Conservation (phyloP, 2,329 filamentous ascomycete genomes). For the Cadophora sp. region DNA sequence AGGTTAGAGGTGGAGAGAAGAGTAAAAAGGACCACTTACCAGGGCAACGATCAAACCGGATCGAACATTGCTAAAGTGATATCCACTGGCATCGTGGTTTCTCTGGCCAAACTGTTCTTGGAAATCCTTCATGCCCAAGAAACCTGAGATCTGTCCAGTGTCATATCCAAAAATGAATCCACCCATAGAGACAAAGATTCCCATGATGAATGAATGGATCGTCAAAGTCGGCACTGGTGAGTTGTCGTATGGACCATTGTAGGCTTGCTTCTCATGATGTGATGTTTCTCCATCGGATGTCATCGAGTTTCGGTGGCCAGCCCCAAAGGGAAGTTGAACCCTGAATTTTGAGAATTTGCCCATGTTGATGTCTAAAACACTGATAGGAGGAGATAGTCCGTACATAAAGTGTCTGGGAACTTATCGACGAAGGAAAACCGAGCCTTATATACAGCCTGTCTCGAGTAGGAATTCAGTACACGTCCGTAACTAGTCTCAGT, state of each 20-base stretch:
- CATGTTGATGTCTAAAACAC: slow-evolving; percentile 26
- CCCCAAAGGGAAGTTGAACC: slow-evolving; percentile 23
- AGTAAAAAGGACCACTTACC: slow-evolving; percentile 51
- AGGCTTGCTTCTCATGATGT: slow-evolving; percentile 29
- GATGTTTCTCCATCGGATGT: slow-evolving; percentile 26
- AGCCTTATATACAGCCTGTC: slow-evolving; percentile 2
- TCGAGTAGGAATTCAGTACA: not conserved
- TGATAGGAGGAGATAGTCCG: slow-evolving; percentile 16
- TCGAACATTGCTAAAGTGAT: slow-evolving; percentile 62
- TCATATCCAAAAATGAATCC: slow-evolving; percentile 66
- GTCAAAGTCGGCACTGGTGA: slow-evolving; percentile 32
- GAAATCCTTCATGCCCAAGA: slow-evolving; percentile 63
- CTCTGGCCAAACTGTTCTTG: slow-evolving; percentile 57
- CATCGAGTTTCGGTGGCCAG: slow-evolving; percentile 16
- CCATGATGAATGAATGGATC: slow-evolving; percentile 37
- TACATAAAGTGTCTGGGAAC: slow-evolving; percentile 6
- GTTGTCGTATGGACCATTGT: slow-evolving; percentile 31
- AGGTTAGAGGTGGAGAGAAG: slow-evolving; percentile 45
- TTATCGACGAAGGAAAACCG: not conserved
- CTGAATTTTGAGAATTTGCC: slow-evolving; percentile 28
- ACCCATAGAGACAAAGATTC: slow-evolving; percentile 39
- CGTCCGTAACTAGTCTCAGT: not conserved
- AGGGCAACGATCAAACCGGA: slow-evolving; percentile 64
- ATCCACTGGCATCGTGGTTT: slow-evolving; percentile 37
- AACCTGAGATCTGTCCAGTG: slow-evolving; percentile 66